These are phyloP conservation scores for Byssochlamys sp. DNA, from an alignment of 2,329 filamentous ascomycete genomes.

Conservation along the genomic window DNA sequence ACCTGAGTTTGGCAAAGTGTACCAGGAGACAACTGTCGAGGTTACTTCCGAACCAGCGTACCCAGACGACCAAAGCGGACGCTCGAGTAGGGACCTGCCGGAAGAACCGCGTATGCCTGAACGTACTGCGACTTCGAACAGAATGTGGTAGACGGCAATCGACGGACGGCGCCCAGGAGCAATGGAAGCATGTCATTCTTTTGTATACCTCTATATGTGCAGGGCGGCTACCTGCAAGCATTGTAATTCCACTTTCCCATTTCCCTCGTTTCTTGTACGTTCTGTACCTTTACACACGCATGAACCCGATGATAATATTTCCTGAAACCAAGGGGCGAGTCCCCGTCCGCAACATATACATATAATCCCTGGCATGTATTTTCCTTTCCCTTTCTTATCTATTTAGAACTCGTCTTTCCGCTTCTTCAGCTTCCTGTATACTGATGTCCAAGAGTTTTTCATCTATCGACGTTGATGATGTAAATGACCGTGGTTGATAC, in stretches of 20 bases:
- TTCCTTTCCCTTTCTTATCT: not conserved
- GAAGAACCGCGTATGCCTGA: not conserved
- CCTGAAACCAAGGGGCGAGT: not conserved
- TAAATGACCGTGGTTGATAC: not conserved
- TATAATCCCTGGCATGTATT: not conserved
- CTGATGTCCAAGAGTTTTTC: not conserved
- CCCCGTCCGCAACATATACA: not conserved
- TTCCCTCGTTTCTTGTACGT: not conserved
- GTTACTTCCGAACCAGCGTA: constrained; percentile 30
- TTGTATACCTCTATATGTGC: not conserved
- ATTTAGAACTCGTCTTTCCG: not conserved
- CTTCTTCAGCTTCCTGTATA: not conserved
- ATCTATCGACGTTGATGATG: not conserved
- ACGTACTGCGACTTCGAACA: not conserved
- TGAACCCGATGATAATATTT: not conserved
- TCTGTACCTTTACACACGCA: not conserved
- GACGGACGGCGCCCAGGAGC: not conserved
- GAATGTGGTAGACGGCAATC: not conserved
- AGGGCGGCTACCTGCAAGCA: not conserved
- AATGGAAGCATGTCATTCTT: not conserved
- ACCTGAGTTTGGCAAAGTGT: constrained; percentile 33
- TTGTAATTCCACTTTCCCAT: not conserved
- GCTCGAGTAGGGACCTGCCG: constrained; percentile 19
- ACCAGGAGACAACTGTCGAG: constrained; percentile 37
- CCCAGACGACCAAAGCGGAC: constrained; percentile 15